Evolutionary conservation across 1,284 basidiomycete genomes (phyloP).

Genomic region (Flammula alnicola): DNA sequence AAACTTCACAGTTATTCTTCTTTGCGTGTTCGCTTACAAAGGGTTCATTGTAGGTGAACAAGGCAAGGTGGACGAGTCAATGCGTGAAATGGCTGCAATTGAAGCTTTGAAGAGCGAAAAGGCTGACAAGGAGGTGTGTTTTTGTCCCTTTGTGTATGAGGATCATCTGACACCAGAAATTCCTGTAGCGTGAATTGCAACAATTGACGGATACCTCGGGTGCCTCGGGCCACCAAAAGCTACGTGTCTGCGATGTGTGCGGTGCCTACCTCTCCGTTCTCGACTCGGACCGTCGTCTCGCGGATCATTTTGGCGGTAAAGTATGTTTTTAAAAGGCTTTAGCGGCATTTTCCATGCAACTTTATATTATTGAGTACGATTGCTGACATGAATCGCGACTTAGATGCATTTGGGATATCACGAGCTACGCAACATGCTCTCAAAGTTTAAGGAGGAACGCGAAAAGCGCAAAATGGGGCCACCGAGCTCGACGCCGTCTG

Average conservation of each 20-base stretch:
- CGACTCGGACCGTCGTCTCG: slow-evolving; percentile 97
- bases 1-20: slow-evolving; percentile 21
- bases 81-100: slow-evolving; percentile 96
- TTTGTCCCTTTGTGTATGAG: slow-evolving; percentile 24
- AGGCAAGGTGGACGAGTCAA: slow-evolving; percentile 98
- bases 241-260: slow-evolving; percentile 99
- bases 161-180: slow-evolving; percentile 22
- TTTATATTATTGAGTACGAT: slow-evolving; percentile 5
- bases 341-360: slow-evolving; percentile 5
- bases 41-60: slow-evolving; percentile 72
- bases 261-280: slow-evolving; percentile 98
- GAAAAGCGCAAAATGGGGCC: slow-evolving; percentile 78
- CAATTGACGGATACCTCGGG: slow-evolving; percentile 97
- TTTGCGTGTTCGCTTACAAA: slow-evolving; percentile 24
- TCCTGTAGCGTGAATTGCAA: slow-evolving; percentile 84
- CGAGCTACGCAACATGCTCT: slow-evolving; percentile 92
- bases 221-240: slow-evolving; percentile 98
- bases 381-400: slow-evolving; percentile 24
- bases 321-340: slow-evolving; percentile 51
- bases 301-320: slow-evolving; percentile 99
- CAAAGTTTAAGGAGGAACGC: slow-evolving; percentile 86
- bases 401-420: slow-evolving; percentile 99
- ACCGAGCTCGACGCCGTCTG: slow-evolving; percentile 44
- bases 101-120: slow-evolving; percentile 98
- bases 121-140: slow-evolving; percentile 87